Evolutionary conservation across 1,139 yeast genomes (phyloP).

Genomic region (Blastobotrys ciferrii): DNA sequence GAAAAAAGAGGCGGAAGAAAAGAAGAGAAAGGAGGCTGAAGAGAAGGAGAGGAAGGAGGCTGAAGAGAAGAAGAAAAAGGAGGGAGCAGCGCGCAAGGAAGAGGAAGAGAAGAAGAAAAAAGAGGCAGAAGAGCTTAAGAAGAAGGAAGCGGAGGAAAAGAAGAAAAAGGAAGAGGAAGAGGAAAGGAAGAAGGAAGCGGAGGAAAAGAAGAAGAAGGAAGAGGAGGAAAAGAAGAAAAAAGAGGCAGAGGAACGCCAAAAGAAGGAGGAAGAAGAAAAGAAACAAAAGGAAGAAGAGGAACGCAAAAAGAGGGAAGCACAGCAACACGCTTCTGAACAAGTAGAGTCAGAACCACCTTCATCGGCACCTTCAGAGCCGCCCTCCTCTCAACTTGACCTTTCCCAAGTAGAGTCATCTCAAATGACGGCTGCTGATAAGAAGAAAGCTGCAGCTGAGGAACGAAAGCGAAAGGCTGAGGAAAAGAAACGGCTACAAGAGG

Average conservation of each 20-base stretch:
- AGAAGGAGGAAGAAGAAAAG: conserved; percentile 4
- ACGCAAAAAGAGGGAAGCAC: conserved; percentile 1
- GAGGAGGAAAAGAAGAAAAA: conserved; percentile 11
- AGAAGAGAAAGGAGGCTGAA: conserved; percentile 4
- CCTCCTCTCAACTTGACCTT: not conserved
- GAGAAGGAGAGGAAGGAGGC: conserved; percentile 19
- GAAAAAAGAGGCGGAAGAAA: not conserved
- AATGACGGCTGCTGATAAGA: not conserved
- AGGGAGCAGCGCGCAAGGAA: conserved; percentile 18
- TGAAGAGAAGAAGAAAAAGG: too few relatives aligned
- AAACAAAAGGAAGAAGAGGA: conserved; percentile 7
- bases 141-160: conserved; percentile 10
- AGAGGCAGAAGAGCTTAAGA: conserved; percentile 12
- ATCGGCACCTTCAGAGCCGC: not conserved
- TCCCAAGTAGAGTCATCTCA: not conserved
- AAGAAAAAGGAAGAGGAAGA: conserved; percentile 14
- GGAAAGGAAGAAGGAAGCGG: conserved; percentile 12
- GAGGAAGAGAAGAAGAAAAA: conserved; percentile 12
- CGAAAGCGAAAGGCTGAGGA: conserved; percentile 15
- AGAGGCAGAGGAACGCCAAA: not conserved
- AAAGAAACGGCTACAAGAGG: conserved; percentile 18
- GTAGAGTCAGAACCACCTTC: not conserved
- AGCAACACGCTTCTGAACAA: not conserved
- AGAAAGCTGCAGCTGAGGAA: not conserved
- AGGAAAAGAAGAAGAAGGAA: conserved; percentile 11